Evolutionary conservation across 768 basidiomycete species (phyloP), one percentile per base, ranked within the genome.

Genomic region (Zangia roseola): DNA sequence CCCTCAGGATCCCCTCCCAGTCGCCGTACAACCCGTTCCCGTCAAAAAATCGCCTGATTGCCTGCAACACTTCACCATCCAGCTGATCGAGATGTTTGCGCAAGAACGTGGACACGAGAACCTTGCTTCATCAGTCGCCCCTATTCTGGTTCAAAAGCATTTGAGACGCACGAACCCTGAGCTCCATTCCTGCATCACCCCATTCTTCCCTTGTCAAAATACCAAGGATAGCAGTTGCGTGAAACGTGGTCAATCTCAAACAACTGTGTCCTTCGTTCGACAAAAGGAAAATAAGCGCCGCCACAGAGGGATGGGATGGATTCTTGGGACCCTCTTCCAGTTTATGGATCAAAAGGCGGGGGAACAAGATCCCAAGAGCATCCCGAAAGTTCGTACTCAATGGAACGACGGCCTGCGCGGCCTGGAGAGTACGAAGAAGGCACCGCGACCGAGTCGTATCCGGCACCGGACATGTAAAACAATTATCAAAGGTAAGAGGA

Each of bases 401-500:
- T 16, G 69, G 36, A 43, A 63, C 45, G 17, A 63, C 2, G 53
- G 61, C 28, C 38, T 60, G 37, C 23, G 69, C 67, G 21, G 64
- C 59, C n/a, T 64, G 55, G 16, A 80, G 56, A 12, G 80, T 59
- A 21, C 71, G 71, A 40, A 72, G 57, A 20, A 83, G 55, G 13
- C 74, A 67, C 24, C 70, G 65, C 12, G 64, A 66, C 38, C 79
- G 72, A 19, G 62, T 62, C 12, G 49, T 50, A 2, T 66, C 52
- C 2, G 72, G 55, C 3, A 69, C 65, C 9, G 59, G 52, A 52
- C 73, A 77, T 28, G 63, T 64, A 25, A 75, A 56, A 49, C 74
- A 74, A 49, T 64, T 74, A 41, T 79, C 66, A 51, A 81, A 75
- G 20, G 73, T 64, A 26, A 66, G 62, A 26, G 71, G 62, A 24